phyloP scores from a whole-genome alignment of 768 basidiomycete genomes.

The Hypholoma fasciculare region DNA sequence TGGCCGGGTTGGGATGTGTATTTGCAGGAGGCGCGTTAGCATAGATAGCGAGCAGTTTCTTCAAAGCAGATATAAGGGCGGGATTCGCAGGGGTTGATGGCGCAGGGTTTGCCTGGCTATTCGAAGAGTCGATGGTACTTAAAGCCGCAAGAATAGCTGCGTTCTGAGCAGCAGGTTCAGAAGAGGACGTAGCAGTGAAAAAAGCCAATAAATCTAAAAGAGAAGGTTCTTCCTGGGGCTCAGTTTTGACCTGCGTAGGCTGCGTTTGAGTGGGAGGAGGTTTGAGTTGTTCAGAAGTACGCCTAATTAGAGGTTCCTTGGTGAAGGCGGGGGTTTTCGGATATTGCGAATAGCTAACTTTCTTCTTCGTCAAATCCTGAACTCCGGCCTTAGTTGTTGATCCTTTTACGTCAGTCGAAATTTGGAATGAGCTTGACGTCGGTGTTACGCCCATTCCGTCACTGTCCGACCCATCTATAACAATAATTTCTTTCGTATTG shows the following conservation, averaged over 20 bases:
- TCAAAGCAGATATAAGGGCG: slow-evolving; percentile 48
- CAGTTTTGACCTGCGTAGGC: slow-evolving; percentile 16
- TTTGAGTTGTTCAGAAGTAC: slow-evolving; percentile 11
- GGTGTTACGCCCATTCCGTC: slow-evolving; percentile 13
- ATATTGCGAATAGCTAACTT: slow-evolving; percentile 9
- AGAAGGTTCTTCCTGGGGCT: slow-evolving; percentile 19
- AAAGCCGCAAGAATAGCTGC: slow-evolving; percentile 37
- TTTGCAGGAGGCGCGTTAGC: slow-evolving; percentile 15
- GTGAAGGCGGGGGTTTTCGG: slow-evolving; percentile 20
- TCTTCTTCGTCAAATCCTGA: slow-evolving; percentile 1
- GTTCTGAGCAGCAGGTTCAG: slow-evolving; percentile 24
- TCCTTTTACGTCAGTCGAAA: not conserved
- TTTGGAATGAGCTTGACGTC: slow-evolving; percentile 3
- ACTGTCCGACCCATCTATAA: slow-evolving; percentile 26
- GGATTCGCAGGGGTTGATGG: slow-evolving; percentile 26
- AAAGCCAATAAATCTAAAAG: slow-evolving; percentile 29
- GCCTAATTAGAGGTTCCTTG: slow-evolving; percentile 21
- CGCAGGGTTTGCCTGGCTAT: not conserved
- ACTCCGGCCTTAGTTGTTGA: not conserved
- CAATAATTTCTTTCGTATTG: slow-evolving; percentile 20
- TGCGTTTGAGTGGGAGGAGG: not conserved
- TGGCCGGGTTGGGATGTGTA: not conserved
- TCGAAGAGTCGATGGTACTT: slow-evolving; percentile 16
- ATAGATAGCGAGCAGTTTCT: slow-evolving; percentile 44
- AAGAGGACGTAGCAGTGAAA: slow-evolving; percentile 23